Base-by-base conservation (phyloP, 768 basidiomycete species). In the Stropharia rugosoannulata region DNA sequence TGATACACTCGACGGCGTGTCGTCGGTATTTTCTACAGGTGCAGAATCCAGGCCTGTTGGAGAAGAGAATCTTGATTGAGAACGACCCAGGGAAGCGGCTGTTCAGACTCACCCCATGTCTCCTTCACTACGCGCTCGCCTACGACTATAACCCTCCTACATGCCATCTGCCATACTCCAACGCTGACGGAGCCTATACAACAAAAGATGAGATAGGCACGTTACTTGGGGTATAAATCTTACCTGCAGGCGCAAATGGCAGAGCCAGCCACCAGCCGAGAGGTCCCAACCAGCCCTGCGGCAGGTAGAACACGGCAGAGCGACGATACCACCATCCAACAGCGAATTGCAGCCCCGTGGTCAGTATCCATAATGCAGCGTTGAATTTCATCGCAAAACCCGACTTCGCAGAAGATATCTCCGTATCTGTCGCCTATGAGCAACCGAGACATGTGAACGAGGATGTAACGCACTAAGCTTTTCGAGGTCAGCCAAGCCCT, bases 161-260 rank as follows among this genome's bases (percentile, higher is more conserved):
- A 95, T 7, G 93, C 90, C 86, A 97, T 92, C 66, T 94, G 90
- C 96, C 96, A 99, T 39, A 93, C 83, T 1, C 90, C 91, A 40
- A 94, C 93, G 62, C 93, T 93, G 57, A 99, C 89, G 10, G 93
- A 90, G 10, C 96, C 95, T 95, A 59, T 15, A 58, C 19, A 53
- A 37, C 9, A 52, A 19, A 42, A 43, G 18, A 49, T 39, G 27
- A 37, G 19, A 16, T 32, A 43, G 35, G 47, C 51, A 16, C 15
- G 22, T 35, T 45, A 16, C 25, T 41, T 1, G 7, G 46, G 22
- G 13, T 15, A 40, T 19, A 37, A n/a, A 12, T 70, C 83, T 55
- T 45, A 90, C 93, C 94, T 66, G 75, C 77, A 0, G 96, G 96
- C 16, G 95, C 96, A 61, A 93, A 95, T 47, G 96, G 96, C 56